These are phyloP conservation scores for Paramecium caudatum DNA, from an alignment of 73 alveolate species.

Conservation along the genomic window DNA sequence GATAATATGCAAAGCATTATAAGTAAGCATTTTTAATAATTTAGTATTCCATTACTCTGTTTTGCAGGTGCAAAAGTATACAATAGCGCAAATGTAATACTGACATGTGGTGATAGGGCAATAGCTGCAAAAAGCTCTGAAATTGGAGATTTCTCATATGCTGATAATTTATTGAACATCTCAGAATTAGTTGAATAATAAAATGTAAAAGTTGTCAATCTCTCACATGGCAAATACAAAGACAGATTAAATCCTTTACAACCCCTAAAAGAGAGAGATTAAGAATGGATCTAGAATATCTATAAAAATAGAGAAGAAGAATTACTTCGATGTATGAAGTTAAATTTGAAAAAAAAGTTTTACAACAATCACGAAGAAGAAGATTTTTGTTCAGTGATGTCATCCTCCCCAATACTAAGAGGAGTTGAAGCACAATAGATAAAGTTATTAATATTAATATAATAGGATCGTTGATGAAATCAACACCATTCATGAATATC, in stretches of 20 bases:
- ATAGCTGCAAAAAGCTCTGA: constrained; percentile 58
- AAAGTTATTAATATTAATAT: neutral
- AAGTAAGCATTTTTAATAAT: neutral
- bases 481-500: neutral
- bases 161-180: neutral
- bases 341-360: neutral
- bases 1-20: neutral
- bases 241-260: constrained; percentile 25
- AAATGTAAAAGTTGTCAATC: neutral
- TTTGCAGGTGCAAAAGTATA: constrained; percentile 74
- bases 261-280: neutral
- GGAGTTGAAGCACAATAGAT: neutral
- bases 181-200: neutral
- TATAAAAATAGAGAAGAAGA: neutral
- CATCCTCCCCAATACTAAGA: neutral
- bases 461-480: constrained; percentile 46
- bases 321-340: neutral
- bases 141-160: constrained; percentile 27
- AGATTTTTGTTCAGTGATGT: neutral
- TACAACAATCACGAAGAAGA: neutral
- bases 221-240: constrained; percentile 34
- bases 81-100: constrained; percentile 71
- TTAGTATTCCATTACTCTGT: constrained; percentile 65
- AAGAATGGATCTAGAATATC: constrained; percentile 4
- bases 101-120: constrained; percentile 68